Percentiles rank a stretch among this genome's conserved stretches.
Conservation (phyloP, 164 flowering plant species). For the Liquidambar formosana region DNA sequence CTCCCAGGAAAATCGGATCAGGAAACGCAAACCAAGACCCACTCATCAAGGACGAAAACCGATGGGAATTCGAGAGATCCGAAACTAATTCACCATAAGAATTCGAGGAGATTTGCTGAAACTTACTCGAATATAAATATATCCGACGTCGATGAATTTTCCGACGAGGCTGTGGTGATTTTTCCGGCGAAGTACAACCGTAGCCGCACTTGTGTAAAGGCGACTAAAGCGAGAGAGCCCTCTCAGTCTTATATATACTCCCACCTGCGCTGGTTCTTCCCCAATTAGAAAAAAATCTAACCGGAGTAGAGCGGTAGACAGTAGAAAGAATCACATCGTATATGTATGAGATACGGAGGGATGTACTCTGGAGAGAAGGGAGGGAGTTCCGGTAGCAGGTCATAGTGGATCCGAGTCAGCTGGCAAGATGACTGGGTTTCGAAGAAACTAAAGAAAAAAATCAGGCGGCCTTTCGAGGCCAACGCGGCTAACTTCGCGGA, state of each 20-base stretch:
- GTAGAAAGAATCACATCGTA: background rate
- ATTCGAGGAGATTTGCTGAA: background rate
- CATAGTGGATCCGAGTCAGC: conserved; percentile 6
- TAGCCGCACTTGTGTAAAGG: conserved; percentile 13
- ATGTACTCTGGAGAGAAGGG: background rate
- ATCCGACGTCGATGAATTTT: background rate
- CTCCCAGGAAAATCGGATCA: conserved; percentile 23
- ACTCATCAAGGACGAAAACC: conserved; percentile 1
- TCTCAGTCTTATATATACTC: background rate
- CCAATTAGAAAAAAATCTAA: background rate
- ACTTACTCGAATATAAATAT: conserved; percentile 6
- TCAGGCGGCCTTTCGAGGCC: background rate
- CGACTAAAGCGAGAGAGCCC: too few relatives aligned
- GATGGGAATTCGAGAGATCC: background rate
- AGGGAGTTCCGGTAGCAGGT: conserved; percentile 5
- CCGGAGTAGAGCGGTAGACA: too few relatives aligned
- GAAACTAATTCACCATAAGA: background rate
- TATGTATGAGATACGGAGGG: background rate
- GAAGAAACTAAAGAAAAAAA: too few relatives aligned
- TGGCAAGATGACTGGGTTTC: background rate
- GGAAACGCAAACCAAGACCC: conserved; percentile 3
- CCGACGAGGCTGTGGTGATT: background rate
- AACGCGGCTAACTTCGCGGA: conserved; percentile 22
- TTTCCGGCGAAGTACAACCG: conserved; percentile 13
- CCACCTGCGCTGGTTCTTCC: too few relatives aligned